Conservation (phyloP, 129 eudicot genomes). For the Mikania micrantha region DNA sequence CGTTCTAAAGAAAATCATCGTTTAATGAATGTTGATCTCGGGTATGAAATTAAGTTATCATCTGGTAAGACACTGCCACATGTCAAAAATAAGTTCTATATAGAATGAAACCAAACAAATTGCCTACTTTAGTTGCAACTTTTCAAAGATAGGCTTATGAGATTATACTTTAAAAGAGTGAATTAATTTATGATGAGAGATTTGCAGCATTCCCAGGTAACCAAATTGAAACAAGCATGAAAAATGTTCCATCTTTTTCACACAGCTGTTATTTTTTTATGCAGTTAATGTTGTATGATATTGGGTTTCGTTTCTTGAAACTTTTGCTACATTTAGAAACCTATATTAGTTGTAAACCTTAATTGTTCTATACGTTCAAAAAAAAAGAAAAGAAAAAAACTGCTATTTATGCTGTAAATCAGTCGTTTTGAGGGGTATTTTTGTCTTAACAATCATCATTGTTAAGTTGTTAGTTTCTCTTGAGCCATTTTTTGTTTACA, state of each 20-base stretch:
- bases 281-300: slow-evolving; percentile 22
- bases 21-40: slow-evolving; percentile 77
- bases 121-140: not conserved
- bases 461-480: no score
- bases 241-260: not conserved
- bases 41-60: slow-evolving; percentile 37
- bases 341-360: not conserved
- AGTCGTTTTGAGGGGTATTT: not conserved
- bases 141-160: slow-evolving; percentile 10
- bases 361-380: not conserved
- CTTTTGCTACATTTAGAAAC: not conserved
- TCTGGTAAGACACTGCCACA: slow-evolving; percentile 51
- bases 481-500: no score
- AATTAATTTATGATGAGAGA: not conserved
- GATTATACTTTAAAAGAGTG: not conserved
- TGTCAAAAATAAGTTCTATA: slow-evolving; percentile 55
- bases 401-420: not conserved
- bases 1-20: slow-evolving; percentile 93
- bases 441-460: not conserved
- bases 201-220: slow-evolving; percentile 5
- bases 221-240: slow-evolving; percentile 11
- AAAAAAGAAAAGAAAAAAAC: no score
- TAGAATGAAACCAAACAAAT: slow-evolving; percentile 45
- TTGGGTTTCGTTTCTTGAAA: not conserved
- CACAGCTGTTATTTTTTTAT: slow-evolving; percentile 9